A percentile compares a stretch with the other conserved stretches of the same genome.
phyloP scores from a whole-genome alignment of 371 early-diverging fungal species.

The Mucor lusitanicus region DNA sequence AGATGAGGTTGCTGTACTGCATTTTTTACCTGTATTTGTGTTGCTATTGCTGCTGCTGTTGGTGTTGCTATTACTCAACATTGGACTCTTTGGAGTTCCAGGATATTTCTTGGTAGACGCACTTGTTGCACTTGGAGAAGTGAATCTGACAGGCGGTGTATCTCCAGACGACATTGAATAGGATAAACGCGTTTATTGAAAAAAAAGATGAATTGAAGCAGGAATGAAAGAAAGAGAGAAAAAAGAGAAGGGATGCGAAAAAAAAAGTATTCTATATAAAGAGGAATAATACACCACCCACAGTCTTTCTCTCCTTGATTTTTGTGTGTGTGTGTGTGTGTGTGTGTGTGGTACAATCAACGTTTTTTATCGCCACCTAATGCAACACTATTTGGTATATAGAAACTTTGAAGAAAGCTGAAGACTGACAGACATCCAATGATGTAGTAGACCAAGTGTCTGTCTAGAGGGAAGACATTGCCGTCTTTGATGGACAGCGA shows the following conservation, averaged over 20 bases:
- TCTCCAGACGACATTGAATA: slow-evolving; percentile 19
- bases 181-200: neutral
- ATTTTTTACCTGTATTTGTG: neutral
- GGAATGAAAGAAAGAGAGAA: neutral
- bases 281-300: neutral
- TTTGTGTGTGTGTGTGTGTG: neutral
- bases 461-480: slow-evolving; percentile 64
- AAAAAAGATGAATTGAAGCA: neutral
- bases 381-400: slow-evolving; percentile 32
- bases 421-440: slow-evolving; percentile 38
- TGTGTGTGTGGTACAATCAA: neutral
- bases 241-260: neutral
- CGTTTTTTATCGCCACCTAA: slow-evolving; percentile 15
- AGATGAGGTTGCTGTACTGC: no score
- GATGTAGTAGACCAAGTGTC: slow-evolving; percentile 61
- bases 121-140: slow-evolving; percentile 8
- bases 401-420: slow-evolving; percentile 41
- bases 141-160: slow-evolving; percentile 6
- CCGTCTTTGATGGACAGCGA: slow-evolving; percentile 60
- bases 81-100: slow-evolving; percentile 17
- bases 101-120: slow-evolving; percentile 13
- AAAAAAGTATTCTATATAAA: neutral
- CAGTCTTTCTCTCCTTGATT: neutral
- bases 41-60: neutral
- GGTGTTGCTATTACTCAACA: neutral